Base-by-base conservation (phyloP, 306 rosid species). In the Prunus davidiana region DNA sequence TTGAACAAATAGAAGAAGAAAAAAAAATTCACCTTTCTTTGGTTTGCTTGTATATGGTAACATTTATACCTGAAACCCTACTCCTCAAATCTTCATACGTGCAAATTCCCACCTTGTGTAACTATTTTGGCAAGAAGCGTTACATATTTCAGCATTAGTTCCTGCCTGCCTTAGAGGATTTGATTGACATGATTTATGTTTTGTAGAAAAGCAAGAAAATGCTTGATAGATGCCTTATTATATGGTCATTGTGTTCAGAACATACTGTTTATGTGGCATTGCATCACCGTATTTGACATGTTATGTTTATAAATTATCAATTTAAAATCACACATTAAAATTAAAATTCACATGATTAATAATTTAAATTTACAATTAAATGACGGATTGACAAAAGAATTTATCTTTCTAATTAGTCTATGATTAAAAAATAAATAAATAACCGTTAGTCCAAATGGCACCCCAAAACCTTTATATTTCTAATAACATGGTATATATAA, bases 211-310 rank as follows among this genome's bases (percentile, higher is more conserved):
- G 43, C 43, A 38, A 38, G 43, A 7, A 38, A 38, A 38, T 7
- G 43, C 9, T 38, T 38, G 9, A 38, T 38, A 38, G 0, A 38
- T 6, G 43, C 43, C 43, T 38, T 38, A 38, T 38, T 38, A 6
- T 6, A 10, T 19, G 61, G 22, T 54, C 47, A n/a, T 47, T 14
- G 45, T 28, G 43, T 55, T 58, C 28, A 46, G 69, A 77, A 57
- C n/a, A 43, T 1, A 50, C 6, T 67, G 56, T 14, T 41, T 46
- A 34, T 61, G 10, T 0, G 2, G 43, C 5, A 61, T 4, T 1
- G 0, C 10, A 22, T n/a, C 0, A 62, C 1, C 2, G 30, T 30
- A 63, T 27, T 0, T 0, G 2, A 30, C 2, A 30, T 1, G 11
- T 62, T 2, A 27, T 12, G 2, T 0, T 64, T 0, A 15, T 2